Base-by-base conservation (phyloP, 176 grass and related monocot genomes). In the Hyparrhenia diplandra region DNA sequence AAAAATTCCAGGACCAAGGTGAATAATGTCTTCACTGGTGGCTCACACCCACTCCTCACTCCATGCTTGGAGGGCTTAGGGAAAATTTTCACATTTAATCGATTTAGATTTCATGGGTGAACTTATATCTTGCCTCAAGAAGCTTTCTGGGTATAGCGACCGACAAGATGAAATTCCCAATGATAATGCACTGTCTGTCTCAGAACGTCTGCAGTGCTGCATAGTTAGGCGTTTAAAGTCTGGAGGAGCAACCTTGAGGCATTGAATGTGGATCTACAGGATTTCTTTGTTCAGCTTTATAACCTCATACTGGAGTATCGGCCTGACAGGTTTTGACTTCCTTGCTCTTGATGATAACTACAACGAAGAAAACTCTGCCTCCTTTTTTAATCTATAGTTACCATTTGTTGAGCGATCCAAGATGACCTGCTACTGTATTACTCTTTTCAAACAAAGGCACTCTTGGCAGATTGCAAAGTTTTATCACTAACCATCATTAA, bases 91-190 rank as follows among this genome's bases (percentile, higher is more conserved):
- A 46, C 96, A 95, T 84, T 89, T 99, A 69, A 93, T 99, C 76
- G 90, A 95, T 87, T 89, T 99, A 64, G 87, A 95, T 77, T 95
- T 99, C 80, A 99, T 95, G 93, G 87, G 87, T 74, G 93, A 99
- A 87, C 93, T 99, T 89, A 82, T 90, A 2, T 0, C 75, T 69
- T 99, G 87, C 87, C 90, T 99, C 46, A 95, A 95, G 74, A 90
- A 95, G 65, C 96, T 95, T 83, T 88, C 88, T 80, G 90, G 96
- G 13, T 91, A 89, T 77, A 88, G 41, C 43, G 73, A 95, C 51
- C 54, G 34, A 37, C 82, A 68, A 61, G 69, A 42, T 84, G 51
- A 78, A 83, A 67, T 16, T 77, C 69, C 27, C 60, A 41, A 66
- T 58, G 72, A 89, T 36, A 88, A 80, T 65, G 57, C 62, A 74